These are phyloP conservation scores for Aspergillus terreus DNA, from an alignment of 2,329 filamentous ascomycete genomes.

Conservation along the genomic window DNA sequence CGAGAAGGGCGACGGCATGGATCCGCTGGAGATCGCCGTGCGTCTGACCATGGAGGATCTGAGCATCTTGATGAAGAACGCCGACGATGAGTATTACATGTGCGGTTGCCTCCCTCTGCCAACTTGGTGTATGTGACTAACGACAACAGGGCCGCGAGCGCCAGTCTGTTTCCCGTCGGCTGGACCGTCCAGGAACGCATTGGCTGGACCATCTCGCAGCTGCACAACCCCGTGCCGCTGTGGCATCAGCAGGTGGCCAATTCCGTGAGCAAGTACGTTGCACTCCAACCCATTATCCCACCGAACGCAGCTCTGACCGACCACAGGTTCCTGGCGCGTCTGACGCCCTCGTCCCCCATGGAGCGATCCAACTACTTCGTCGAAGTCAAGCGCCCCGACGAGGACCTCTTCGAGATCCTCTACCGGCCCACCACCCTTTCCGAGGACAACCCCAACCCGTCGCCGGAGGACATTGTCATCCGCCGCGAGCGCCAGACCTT, in stretches of 20 bases:
- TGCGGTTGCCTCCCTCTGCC: slow-evolving; percentile 20
- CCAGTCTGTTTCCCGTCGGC: slow-evolving; percentile 52
- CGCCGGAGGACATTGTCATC: slow-evolving; percentile 42
- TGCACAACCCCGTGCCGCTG: slow-evolving; percentile 46
- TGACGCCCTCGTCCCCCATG: slow-evolving; percentile 43
- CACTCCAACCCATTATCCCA: background rate
- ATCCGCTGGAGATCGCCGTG: slow-evolving; percentile 50
- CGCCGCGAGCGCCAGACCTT: slow-evolving; percentile 51
- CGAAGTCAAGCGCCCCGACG: slow-evolving; percentile 41
- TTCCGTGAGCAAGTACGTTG: slow-evolving; percentile 41
- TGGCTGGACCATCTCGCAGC: slow-evolving; percentile 45
- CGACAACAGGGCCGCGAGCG: slow-evolving; percentile 43
- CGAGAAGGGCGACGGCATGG: slow-evolving; percentile 25
- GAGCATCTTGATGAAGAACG: slow-evolving; percentile 45
- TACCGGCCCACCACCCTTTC: slow-evolving; percentile 42
- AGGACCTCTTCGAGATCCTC: slow-evolving; percentile 40
- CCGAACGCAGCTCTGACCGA: background rate
- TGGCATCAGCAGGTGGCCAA: slow-evolving; percentile 48
- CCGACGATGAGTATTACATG: slow-evolving; percentile 48
- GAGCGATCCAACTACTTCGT: slow-evolving; percentile 50
- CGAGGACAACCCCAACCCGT: slow-evolving; percentile 34
- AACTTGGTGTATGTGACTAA: background rate
- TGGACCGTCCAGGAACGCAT: slow-evolving; percentile 50
- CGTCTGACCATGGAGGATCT: slow-evolving; percentile 52
- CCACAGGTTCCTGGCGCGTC: slow-evolving; percentile 44